phyloP scores from a whole-genome alignment of 1,284 basidiomycete genomes.

The Inonotus obliquus region DNA sequence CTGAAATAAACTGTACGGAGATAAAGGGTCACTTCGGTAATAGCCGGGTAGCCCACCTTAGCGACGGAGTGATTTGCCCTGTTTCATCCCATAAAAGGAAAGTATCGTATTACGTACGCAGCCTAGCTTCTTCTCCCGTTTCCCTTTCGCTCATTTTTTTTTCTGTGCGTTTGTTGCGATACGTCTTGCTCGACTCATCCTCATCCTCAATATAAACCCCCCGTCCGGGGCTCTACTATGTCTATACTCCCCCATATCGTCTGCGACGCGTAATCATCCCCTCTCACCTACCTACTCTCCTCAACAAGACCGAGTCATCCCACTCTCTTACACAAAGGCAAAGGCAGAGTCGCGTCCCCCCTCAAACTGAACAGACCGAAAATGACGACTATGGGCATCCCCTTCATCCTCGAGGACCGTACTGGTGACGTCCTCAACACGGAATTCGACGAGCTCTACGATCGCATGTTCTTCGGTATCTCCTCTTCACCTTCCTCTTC shows the following conservation, averaged over 20 bases:
- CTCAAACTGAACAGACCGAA: background rate
- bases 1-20: background rate
- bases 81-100: background rate
- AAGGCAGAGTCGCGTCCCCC: background rate
- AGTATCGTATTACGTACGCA: background rate
- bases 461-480: slow-evolving; percentile 63
- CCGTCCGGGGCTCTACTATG: background rate
- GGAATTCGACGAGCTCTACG: slow-evolving; percentile 72
- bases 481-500: slow-evolving; percentile 27
- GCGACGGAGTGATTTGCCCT: background rate
- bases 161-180: background rate
- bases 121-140: background rate
- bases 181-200: background rate
- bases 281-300: background rate
- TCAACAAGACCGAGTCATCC: background rate
- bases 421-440: slow-evolving; percentile 50
- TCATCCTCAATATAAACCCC: background rate
- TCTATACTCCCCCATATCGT: background rate
- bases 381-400: slow-evolving; percentile 35
- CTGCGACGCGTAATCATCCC: background rate
- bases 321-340: background rate
- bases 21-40: background rate
- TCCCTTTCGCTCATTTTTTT: background rate
- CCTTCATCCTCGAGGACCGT: slow-evolving; percentile 63
- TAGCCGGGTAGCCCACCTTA: background rate